A percentile compares a stretch with the other conserved stretches of the same genome.
Conservation (phyloP, 805 yeast species). For the Lipomyces lipofer region DNA sequence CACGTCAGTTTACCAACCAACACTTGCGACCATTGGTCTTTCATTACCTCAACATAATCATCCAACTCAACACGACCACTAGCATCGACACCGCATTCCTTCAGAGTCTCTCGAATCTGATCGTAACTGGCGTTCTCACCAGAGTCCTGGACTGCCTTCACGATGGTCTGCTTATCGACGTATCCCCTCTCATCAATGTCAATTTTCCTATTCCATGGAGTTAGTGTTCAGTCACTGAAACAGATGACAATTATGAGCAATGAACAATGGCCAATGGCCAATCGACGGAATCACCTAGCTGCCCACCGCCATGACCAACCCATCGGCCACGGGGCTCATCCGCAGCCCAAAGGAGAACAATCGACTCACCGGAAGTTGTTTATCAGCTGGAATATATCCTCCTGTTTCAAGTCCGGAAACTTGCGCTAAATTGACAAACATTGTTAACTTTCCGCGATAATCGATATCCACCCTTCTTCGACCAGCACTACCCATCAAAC, state of each 20-base stretch:
- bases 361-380: constrained; percentile 64
- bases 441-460: neutral
- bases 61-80: constrained; percentile 96
- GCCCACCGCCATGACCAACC: no score
- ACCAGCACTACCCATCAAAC: neutral
- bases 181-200: constrained; percentile 93
- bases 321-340: no score
- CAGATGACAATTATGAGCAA: no score
- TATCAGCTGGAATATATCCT: constrained; percentile 79
- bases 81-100: constrained; percentile 89
- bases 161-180: constrained; percentile 87
- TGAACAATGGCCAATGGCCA: no score
- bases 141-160: constrained; percentile 73
- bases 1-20: no score
- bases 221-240: no score
- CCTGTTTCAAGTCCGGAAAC: constrained; percentile 81
- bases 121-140: constrained; percentile 81
- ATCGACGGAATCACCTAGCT: no score
- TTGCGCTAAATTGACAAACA: constrained; percentile 54
- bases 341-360: neutral
- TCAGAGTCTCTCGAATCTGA: constrained; percentile 89
- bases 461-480: constrained; percentile 8
- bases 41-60: constrained; percentile 80
- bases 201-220: constrained; percentile 49
- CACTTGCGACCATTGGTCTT: no score